Evolutionary conservation across 164 flowering plant species (phyloP).

Genomic region (Euptelea pleiosperma): DNA sequence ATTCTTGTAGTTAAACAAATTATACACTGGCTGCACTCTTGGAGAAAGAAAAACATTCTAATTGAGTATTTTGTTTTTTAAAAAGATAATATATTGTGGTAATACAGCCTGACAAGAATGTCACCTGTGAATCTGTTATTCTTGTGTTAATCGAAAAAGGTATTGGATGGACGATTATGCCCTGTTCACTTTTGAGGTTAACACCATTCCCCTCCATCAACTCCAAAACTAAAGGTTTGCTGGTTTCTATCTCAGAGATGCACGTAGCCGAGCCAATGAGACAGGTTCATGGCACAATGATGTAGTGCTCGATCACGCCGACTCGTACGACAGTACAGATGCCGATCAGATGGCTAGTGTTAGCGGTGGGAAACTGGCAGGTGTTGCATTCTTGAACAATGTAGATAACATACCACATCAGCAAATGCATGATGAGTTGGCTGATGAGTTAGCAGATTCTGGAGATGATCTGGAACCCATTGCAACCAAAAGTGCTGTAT

Average conservation of each 20-base stretch:
- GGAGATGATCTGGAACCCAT: constrained; percentile 31
- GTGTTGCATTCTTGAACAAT: constrained; percentile 6
- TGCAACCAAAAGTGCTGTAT: constrained; percentile 14
- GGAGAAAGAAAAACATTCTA: too few relatives aligned
- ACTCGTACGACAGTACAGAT: constrained; percentile 18
- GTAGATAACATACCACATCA: constrained; percentile 17
- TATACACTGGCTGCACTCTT: too few relatives aligned
- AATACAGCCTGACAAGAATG: too few relatives aligned
- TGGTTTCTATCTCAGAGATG: constrained; percentile 26
- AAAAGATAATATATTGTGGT: too few relatives aligned
- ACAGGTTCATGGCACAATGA: constrained; percentile 9
- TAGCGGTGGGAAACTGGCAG: constrained; percentile 10
- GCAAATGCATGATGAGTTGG: constrained; percentile 29
- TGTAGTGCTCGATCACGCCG: background rate
- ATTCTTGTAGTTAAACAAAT: too few relatives aligned
- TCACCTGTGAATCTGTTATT: too few relatives aligned
- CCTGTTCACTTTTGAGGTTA: too few relatives aligned
- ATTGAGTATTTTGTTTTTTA: too few relatives aligned
- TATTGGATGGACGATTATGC: too few relatives aligned
- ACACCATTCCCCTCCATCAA: too few relatives aligned
- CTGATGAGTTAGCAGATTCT: constrained; percentile 37
- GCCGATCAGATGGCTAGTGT: constrained; percentile 12
- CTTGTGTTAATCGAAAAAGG: too few relatives aligned
- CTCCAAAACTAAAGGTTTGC: too few relatives aligned
- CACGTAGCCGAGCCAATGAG: constrained; percentile 5